Evolutionary conservation across 2,329 filamentous ascomycete species (phyloP).

Genomic region (Botrytis squamosa): DNA sequence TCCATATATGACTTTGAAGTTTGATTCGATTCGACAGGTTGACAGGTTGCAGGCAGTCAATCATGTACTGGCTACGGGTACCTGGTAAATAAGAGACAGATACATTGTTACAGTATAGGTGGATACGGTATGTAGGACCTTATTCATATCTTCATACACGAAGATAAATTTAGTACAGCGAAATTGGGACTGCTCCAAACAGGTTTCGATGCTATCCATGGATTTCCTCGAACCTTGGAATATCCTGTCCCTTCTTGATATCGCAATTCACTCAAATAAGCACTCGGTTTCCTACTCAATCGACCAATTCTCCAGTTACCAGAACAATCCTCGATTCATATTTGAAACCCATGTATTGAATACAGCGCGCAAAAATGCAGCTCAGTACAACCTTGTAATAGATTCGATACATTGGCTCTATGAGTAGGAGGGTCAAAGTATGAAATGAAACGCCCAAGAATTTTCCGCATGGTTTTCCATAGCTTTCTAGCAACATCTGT

Average conservation of each 20-base stretch:
- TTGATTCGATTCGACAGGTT: not conserved
- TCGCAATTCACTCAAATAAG: not conserved
- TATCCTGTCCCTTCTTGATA: not conserved
- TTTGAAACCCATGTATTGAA: not conserved
- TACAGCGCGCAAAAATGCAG: not conserved
- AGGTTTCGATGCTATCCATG: not conserved
- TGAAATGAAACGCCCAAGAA: not conserved
- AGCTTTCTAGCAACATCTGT: not conserved
- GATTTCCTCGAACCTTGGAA: too few relatives aligned
- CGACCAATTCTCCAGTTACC: not conserved
- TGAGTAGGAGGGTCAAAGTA: not conserved
- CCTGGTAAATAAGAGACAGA: not conserved
- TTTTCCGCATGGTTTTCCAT: not conserved
- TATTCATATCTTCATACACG: not conserved
- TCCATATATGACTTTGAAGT: not conserved
- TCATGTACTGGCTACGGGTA: not conserved
- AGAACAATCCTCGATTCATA: not conserved
- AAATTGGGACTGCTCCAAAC: not conserved
- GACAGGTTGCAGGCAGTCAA: not conserved
- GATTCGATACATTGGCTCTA: not conserved
- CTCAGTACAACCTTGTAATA: not conserved
- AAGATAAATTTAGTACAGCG: not conserved
- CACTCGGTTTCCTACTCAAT: not conserved
- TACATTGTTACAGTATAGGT: not conserved
- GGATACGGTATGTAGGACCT: not conserved